Evolutionary conservation across 108 stramenopile species (phyloP).

Genomic region (Skeletonema costatum): DNA sequence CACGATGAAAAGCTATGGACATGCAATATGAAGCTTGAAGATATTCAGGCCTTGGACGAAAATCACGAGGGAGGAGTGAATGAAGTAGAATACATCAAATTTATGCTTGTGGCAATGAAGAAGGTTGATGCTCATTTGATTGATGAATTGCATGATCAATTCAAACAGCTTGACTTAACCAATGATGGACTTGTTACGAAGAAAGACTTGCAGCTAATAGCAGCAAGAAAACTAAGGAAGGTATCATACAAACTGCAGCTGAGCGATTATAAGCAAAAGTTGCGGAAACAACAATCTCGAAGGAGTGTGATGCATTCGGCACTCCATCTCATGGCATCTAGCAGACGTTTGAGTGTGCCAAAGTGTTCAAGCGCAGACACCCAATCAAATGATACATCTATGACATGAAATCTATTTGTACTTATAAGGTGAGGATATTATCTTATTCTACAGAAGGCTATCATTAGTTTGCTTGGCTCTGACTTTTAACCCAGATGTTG

Average conservation of each 20-base stretch:
- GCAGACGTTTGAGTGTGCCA: background rate
- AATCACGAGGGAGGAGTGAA: constrained; percentile 58
- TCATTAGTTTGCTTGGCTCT: constrained; percentile 36
- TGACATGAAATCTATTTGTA: too few relatives aligned
- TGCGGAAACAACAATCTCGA: constrained; percentile 3
- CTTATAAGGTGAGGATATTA: too few relatives aligned
- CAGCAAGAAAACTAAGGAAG: constrained; percentile 50
- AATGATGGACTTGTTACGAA: constrained; percentile 53
- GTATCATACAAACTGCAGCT: constrained; percentile 40
- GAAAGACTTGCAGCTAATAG: constrained; percentile 52
- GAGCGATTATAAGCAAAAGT: constrained; percentile 39
- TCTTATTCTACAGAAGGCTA: too few relatives aligned
- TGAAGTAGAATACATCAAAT: constrained; percentile 73
- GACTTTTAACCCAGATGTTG: constrained; percentile 55
- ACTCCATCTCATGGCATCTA: background rate
- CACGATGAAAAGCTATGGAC: constrained; percentile 36
- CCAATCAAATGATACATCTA: too few relatives aligned
- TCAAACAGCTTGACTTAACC: constrained; percentile 53
- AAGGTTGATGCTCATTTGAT: constrained; percentile 66
- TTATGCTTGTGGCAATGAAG: constrained; percentile 81
- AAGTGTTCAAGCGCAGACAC: too few relatives aligned
- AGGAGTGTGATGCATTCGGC: background rate
- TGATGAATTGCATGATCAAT: constrained; percentile 66
- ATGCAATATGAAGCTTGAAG: constrained; percentile 54
- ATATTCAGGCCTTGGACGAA: constrained; percentile 45